Evolutionary conservation across 2,329 filamentous ascomycete species (phyloP).

Genomic region (Pleoardoris graminearum): DNA sequence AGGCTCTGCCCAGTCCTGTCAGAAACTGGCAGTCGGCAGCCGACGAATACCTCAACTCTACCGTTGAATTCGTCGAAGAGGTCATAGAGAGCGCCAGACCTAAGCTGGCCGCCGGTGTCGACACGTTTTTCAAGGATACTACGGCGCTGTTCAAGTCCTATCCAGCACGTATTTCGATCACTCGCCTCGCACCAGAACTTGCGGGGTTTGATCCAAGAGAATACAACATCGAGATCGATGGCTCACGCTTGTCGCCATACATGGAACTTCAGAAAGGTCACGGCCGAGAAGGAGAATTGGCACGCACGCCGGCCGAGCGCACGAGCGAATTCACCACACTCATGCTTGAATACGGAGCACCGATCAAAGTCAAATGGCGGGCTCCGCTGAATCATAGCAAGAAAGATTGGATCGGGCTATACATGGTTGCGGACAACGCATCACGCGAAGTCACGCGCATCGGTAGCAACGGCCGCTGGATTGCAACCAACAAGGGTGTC

Average conservation of each 20-base stretch:
- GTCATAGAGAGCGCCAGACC: slow-evolving; percentile 83
- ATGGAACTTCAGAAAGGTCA: slow-evolving; percentile 63
- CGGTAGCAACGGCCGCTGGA: slow-evolving; percentile 85
- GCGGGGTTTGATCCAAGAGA: slow-evolving; percentile 77
- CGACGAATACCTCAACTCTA: slow-evolving; percentile 83
- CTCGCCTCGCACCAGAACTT: slow-evolving; percentile 75
- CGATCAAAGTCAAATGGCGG: slow-evolving; percentile 87
- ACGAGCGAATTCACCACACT: slow-evolving; percentile 70
- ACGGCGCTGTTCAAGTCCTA: slow-evolving; percentile 87
- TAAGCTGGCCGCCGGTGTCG: slow-evolving; percentile 83
- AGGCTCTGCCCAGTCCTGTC: slow-evolving; percentile 80
- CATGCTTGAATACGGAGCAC: slow-evolving; percentile 84
- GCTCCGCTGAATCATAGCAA: slow-evolving; percentile 85
- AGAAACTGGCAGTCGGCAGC: slow-evolving; percentile 83
- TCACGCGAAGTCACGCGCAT: slow-evolving; percentile 83
- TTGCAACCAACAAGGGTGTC: slow-evolving; percentile 73
- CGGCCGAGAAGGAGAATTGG: slow-evolving; percentile 73
- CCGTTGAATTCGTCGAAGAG: slow-evolving; percentile 86
- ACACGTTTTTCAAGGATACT: slow-evolving; percentile 84
- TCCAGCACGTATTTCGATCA: slow-evolving; percentile 82
- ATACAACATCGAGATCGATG: slow-evolving; percentile 77
- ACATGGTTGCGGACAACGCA: slow-evolving; percentile 92
- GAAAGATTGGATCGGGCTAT: slow-evolving; percentile 94
- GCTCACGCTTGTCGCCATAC: slow-evolving; percentile 56
- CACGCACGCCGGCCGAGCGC: slow-evolving; percentile 65